Conservation (phyloP, 441 rosid species). For the Erodium chrysanthum region DNA sequence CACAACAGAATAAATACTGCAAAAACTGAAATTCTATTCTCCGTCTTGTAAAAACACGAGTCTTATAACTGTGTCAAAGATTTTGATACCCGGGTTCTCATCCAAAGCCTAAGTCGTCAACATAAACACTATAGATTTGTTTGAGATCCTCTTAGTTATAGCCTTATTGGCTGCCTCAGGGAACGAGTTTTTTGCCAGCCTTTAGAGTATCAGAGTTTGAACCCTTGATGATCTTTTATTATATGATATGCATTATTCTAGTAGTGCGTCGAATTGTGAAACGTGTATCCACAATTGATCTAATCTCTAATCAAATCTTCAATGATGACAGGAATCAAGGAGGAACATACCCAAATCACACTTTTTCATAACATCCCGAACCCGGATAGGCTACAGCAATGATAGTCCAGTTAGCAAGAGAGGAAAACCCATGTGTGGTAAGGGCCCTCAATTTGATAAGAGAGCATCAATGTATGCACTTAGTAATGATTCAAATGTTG, state of each 20-base stretch:
- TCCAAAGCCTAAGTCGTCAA: background rate
- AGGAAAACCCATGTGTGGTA: slow-evolving; percentile 39
- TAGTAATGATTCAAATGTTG: slow-evolving; percentile 37
- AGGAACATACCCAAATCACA: slow-evolving; percentile 16
- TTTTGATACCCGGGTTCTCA: background rate
- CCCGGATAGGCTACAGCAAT: slow-evolving; percentile 23
- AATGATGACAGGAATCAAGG: slow-evolving; percentile 27
- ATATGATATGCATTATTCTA: background rate
- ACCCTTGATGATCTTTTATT: background rate
- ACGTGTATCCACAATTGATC: background rate
- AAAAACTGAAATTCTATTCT: background rate
- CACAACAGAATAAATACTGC: background rate
- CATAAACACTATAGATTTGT: background rate
- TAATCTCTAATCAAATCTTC: slow-evolving; percentile 18
- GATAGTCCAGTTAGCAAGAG: slow-evolving; percentile 30
- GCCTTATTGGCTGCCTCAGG: background rate
- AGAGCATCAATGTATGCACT: slow-evolving; percentile 19
- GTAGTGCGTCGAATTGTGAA: background rate
- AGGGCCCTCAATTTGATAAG: slow-evolving; percentile 29
- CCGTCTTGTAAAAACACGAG: background rate
- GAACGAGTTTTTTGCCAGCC: background rate
- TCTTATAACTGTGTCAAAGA: background rate
- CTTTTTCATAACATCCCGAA: slow-evolving; percentile 16
- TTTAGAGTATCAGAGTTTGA: background rate
- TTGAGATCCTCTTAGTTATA: background rate